phyloP scores from a whole-genome alignment of 345 rosid genomes.

The Eucalyptus globulus region DNA sequence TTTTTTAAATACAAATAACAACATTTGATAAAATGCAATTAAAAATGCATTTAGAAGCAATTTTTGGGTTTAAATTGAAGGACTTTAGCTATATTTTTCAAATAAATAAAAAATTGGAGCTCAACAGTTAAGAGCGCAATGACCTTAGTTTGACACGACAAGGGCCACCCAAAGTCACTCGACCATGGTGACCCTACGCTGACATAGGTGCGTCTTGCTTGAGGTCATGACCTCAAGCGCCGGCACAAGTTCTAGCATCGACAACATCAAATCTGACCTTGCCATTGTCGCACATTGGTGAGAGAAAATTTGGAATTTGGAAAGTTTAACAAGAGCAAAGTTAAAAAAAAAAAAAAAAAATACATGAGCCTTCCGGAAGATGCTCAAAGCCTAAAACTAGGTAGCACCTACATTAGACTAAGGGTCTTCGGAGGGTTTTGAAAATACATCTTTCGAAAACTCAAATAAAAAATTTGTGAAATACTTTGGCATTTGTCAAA shows the following conservation, averaged over 20 bases:
- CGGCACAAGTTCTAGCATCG: too few relatives aligned
- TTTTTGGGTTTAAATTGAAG: not conserved
- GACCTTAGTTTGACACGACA: not conserved
- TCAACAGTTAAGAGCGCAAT: not conserved
- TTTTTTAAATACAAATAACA: accelerated
- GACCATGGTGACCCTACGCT: not conserved
- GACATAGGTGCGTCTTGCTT: not conserved
- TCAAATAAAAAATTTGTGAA: accelerated
- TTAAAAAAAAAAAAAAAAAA: too few relatives aligned
- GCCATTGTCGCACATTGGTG: not conserved
- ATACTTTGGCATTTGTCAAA: too few relatives aligned
- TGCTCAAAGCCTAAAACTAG: not conserved
- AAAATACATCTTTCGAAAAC: not conserved
- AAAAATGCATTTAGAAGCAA: not conserved
- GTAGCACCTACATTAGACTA: not conserved
- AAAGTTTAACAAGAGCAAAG: not conserved
- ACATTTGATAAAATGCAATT: accelerated
- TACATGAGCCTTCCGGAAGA: accelerated
- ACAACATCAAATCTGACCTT: not conserved
- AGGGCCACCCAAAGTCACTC: not conserved
- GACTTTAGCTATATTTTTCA: not conserved
- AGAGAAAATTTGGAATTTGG: not conserved
- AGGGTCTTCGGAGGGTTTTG: too few relatives aligned
- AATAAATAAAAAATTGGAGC: not conserved
- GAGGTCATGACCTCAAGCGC: not conserved